These are phyloP conservation scores for Naganishia randhawae DNA, from an alignment of 768 basidiomycete genomes.

Conservation along the genomic window DNA sequence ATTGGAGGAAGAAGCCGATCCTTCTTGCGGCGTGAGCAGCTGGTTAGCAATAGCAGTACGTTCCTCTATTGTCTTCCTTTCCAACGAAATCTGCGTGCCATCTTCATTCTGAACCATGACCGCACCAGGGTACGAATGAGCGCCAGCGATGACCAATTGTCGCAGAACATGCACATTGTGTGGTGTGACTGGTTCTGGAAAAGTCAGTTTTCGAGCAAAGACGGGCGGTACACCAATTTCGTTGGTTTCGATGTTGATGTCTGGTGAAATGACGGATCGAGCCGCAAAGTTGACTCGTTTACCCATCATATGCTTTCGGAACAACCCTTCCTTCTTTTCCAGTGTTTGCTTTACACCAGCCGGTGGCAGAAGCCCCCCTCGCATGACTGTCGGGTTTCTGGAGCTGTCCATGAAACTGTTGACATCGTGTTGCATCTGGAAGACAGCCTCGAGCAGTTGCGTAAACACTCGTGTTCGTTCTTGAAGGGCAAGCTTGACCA, in stretches of 20 bases:
- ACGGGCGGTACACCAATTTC: constrained; percentile 98
- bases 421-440: constrained; percentile 88
- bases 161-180: constrained; percentile 84
- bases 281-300: constrained; percentile 99
- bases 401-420: constrained; percentile 96
- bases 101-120: constrained; percentile 93
- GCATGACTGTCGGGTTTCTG: constrained; percentile 82
- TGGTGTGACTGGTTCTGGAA: constrained; percentile 92
- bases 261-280: constrained; percentile 99
- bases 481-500: constrained; percentile 60
- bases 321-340: constrained; percentile 98
- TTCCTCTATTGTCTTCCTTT: constrained; percentile 79
- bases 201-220: constrained; percentile 93
- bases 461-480: constrained; percentile 58
- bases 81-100: constrained; percentile 78
- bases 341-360: constrained; percentile 90
- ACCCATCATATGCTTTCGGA: constrained; percentile 99
- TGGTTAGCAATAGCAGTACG: constrained; percentile 93
- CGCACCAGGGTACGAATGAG: constrained; percentile 84
- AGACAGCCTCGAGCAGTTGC: constrained; percentile 69
- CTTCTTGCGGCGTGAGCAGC: constrained; percentile 82
- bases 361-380: constrained; percentile 84
- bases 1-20: constrained; percentile 52
- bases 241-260: constrained; percentile 97
- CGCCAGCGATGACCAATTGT: constrained; percentile 84